Conservation (phyloP, 1,139 yeast genomes). For the Kurtzmaniella quercitrusa region DNA sequence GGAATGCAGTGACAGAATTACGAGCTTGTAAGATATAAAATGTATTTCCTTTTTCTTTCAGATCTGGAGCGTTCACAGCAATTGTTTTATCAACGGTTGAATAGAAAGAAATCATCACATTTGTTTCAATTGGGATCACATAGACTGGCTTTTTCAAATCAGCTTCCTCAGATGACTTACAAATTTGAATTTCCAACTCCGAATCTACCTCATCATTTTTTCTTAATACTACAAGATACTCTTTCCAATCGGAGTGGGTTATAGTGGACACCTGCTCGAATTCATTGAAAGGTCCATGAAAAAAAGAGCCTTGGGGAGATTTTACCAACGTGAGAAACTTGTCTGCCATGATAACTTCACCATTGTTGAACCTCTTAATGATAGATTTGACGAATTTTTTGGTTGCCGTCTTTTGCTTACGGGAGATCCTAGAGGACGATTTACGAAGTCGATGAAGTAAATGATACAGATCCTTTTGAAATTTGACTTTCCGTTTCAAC, state of each 20-base stretch:
- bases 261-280: conserved; percentile 49
- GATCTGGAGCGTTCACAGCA: conserved; percentile 40
- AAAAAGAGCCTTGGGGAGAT: conserved; percentile 15
- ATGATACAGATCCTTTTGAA: background rate
- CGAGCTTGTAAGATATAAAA: conserved; percentile 55
- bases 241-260: conserved; percentile 71
- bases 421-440: conserved; percentile 21
- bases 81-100: conserved; percentile 69
- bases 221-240: conserved; percentile 63
- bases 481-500: background rate
- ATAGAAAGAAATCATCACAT: conserved; percentile 47
- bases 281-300: conserved; percentile 25
- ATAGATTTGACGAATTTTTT: conserved; percentile 18
- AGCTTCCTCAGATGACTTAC: conserved; percentile 24
- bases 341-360: conserved; percentile 63
- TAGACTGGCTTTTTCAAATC: conserved; percentile 21
- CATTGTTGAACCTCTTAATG: conserved; percentile 33
- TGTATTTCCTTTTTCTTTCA: conserved; percentile 17
- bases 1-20: conserved; percentile 47
- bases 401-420: conserved; percentile 18
- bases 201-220: conserved; percentile 43
- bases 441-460: conserved; percentile 6
- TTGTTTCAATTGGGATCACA: conserved; percentile 16
- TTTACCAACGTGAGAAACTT: conserved; percentile 63
- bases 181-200: conserved; percentile 62